Percentiles rank a stretch among this genome's conserved stretches.
These are phyloP conservation scores for Chalciporus sp. DNA, from an alignment of 1,284 basidiomycete genomes.

Conservation along the genomic window DNA sequence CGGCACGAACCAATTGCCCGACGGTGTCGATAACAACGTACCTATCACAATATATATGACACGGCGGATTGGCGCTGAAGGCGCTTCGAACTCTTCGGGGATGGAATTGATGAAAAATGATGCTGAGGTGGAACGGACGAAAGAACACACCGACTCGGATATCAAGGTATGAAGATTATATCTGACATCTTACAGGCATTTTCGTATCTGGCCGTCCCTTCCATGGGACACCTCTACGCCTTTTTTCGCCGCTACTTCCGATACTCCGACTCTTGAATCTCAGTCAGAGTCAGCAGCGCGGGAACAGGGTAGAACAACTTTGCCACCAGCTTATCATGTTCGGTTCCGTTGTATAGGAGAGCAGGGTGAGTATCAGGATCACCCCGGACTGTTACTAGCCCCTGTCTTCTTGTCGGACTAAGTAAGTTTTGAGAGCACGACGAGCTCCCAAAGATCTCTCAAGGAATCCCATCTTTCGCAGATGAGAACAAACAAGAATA, in stretches of 20 bases:
- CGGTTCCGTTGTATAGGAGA: neutral
- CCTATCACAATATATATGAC: neutral
- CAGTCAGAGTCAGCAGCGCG: neutral
- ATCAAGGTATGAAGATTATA: no score
- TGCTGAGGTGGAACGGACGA: no score
- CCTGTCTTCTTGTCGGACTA: neutral
- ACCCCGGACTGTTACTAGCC: neutral
- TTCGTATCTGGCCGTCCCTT: no score
- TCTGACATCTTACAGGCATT: no score
- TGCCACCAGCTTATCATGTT: neutral
- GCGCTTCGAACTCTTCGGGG: no score
- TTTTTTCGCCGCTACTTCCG: constrained; percentile 7
- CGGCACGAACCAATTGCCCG: neutral
- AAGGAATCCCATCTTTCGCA: neutral
- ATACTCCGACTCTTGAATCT: constrained; percentile 3
- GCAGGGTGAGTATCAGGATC: neutral
- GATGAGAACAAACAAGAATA: no score
- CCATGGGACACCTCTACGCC: neutral
- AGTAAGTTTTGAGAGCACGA: neutral
- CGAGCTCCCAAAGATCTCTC: neutral
- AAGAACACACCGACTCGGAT: no score
- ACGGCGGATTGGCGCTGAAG: no score
- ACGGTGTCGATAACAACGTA: neutral
- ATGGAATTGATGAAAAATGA: no score
- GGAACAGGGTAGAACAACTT: neutral